A percentile compares a stretch with the other conserved stretches of the same genome.
These are phyloP conservation scores for Fusarium verrucosum DNA, from an alignment of 2,329 filamentous ascomycete species.

Conservation along the genomic window DNA sequence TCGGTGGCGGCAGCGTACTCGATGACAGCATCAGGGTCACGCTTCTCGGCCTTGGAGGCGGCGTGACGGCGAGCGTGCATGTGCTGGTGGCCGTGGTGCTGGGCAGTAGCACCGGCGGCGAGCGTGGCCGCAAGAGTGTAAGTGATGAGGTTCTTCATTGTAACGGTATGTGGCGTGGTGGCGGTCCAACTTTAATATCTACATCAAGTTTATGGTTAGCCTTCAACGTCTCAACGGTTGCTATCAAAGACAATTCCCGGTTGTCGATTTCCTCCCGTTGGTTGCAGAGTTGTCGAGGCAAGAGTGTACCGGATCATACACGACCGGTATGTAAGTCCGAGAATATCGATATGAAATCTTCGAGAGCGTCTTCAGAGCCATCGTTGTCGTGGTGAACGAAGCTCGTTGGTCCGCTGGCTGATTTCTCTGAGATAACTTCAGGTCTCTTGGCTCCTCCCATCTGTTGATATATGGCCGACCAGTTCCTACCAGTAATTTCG, in stretches of 20 bases:
- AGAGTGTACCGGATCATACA: not conserved
- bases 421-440: not conserved
- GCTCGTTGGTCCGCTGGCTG: not conserved
- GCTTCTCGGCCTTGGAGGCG: constrained; percentile 59
- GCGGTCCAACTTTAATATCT: constrained; percentile 30
- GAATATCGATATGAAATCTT: not conserved
- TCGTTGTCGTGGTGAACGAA: not conserved
- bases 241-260: not conserved
- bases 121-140: constrained; percentile 63
- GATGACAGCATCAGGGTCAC: constrained; percentile 55
- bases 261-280: not conserved
- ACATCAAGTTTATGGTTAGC: constrained; percentile 27
- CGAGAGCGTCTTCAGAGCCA: not conserved
- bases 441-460: too few species aligned
- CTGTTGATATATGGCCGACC: not conserved
- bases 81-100: constrained; percentile 69
- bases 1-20: constrained; percentile 69
- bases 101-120: constrained; percentile 63
- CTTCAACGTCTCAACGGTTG: constrained; percentile 10
- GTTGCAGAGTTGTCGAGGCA: not conserved
- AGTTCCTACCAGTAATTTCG: too few species aligned
- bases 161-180: constrained; percentile 34
- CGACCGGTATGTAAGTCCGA: too few species aligned
- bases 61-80: constrained; percentile 65
- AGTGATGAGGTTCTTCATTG: constrained; percentile 62